Percentiles rank a stretch among this genome's conserved stretches.
phyloP scores from a whole-genome alignment of 345 rosid species.

The Crucihimalaya himalaica region DNA sequence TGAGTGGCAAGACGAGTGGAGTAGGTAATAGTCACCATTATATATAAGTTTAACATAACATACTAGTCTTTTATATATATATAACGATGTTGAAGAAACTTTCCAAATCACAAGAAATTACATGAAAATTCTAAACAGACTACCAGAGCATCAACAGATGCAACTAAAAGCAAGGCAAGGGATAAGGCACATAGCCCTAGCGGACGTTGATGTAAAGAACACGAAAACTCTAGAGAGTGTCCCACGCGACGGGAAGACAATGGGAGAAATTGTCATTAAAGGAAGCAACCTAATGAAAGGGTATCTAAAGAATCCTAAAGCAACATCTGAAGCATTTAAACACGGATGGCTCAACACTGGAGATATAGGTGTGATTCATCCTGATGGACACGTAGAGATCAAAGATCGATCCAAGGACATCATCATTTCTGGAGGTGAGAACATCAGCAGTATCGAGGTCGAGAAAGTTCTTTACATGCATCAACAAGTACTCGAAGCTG shows the following conservation, averaged over 20 bases:
- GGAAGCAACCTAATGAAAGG: constrained; percentile 62
- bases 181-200: constrained; percentile 39
- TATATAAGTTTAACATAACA: neutral
- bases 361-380: constrained; percentile 57
- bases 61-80: neutral
- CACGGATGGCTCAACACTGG: constrained; percentile 66
- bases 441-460: constrained; percentile 61
- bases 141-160: constrained; percentile 27
- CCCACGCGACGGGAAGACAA: constrained; percentile 52
- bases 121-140: constrained; percentile 2
- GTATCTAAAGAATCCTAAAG: constrained; percentile 49
- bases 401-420: constrained; percentile 70
- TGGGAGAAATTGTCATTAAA: constrained; percentile 62
- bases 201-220: constrained; percentile 57
- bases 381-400: constrained; percentile 54
- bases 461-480: constrained; percentile 54
- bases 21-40: constrained; percentile 18
- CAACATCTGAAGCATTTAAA: constrained; percentile 53
- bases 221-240: constrained; percentile 51
- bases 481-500: constrained; percentile 49
- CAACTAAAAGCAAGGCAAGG: constrained; percentile 36
- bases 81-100: too few species aligned
- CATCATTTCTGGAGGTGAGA: constrained; percentile 72
- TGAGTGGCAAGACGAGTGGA: constrained; percentile 81
- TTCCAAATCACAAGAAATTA: neutral